phyloP scores from a whole-genome alignment of 2,329 filamentous ascomycete genomes.

The Lachnum nothofagi region DNA sequence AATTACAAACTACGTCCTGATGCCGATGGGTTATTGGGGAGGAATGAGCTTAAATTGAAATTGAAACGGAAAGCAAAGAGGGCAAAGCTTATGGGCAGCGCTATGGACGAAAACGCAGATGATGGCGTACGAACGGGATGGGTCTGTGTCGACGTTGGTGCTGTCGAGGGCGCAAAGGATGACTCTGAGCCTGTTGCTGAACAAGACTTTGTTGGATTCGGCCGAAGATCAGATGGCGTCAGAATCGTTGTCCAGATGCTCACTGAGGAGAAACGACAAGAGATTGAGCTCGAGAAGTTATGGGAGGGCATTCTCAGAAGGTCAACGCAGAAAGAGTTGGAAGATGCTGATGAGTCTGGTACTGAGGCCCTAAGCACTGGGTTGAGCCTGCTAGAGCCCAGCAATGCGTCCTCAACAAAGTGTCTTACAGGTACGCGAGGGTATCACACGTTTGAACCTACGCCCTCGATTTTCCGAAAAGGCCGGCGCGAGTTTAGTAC shows the following conservation, averaged over 20 bases:
- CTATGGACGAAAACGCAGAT: conserved; percentile 58
- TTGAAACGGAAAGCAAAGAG: conserved; percentile 73
- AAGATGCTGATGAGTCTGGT: conserved; percentile 8
- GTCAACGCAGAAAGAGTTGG: background rate
- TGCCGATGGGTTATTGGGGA: conserved; percentile 82
- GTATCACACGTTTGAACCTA: background rate
- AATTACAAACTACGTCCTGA: conserved; percentile 67
- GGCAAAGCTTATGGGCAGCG: conserved; percentile 73
- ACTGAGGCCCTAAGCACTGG: background rate
- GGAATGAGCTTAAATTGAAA: conserved; percentile 87
- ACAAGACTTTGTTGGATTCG: conserved; percentile 70
- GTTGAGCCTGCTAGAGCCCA: background rate
- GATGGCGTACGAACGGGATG: conserved; percentile 90
- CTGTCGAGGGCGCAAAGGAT: conserved; percentile 52
- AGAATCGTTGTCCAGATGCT: conserved; percentile 67
- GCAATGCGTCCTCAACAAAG: background rate
- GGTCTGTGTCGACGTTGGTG: conserved; percentile 89
- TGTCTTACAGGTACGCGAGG: background rate
- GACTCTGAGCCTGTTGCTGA: conserved; percentile 39
- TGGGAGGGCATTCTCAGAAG: conserved; percentile 40
- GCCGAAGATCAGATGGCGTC: conserved; percentile 50
- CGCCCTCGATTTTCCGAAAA: background rate
- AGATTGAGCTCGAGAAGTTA: conserved; percentile 61
- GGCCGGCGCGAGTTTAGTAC: background rate
- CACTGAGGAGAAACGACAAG: conserved; percentile 63